A percentile compares a stretch with the other conserved stretches of the same genome.
These are phyloP conservation scores for Acanthamoeba sp. DNA, from an alignment of 208 protist genomes.

Conservation along the genomic window DNA sequence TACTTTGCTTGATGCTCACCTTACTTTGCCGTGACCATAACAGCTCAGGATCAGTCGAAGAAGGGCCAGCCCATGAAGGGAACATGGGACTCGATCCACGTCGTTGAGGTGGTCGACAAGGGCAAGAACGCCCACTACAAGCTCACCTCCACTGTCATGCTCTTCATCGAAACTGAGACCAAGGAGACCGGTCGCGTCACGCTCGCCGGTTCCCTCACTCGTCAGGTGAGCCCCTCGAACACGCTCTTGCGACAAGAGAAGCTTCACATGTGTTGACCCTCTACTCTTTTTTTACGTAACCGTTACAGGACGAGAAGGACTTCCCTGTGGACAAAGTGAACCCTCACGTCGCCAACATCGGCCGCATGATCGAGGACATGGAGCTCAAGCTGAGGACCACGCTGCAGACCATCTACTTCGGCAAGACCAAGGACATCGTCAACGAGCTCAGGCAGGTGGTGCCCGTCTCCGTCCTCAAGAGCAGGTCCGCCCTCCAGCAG, in stretches of 20 bases:
- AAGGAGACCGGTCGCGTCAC: constrained; percentile 83
- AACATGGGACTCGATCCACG: constrained; percentile 93
- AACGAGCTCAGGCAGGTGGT: constrained; percentile 83
- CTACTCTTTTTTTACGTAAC: neutral
- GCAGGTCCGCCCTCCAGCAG: constrained; percentile 71
- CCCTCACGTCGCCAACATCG: constrained; percentile 90
- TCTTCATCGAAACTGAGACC: constrained; percentile 88
- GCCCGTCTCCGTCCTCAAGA: constrained; percentile 49
- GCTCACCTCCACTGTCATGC: constrained; percentile 92
- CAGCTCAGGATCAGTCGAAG: constrained; percentile 88
- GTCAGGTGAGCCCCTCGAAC: constrained; percentile 80
- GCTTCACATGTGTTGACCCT: neutral
- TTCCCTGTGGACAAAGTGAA: constrained; percentile 79
- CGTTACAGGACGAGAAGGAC: constrained; percentile 82
- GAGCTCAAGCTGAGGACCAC: constrained; percentile 89
- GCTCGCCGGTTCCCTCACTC: constrained; percentile 88
- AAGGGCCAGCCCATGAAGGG: constrained; percentile 90
- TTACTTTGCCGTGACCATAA: neutral
- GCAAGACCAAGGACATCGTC: constrained; percentile 91
- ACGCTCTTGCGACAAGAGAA: too few relatives aligned
- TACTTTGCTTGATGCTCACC: constrained; percentile 24
- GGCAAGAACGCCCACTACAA: constrained; percentile 87
- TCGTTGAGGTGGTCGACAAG: constrained; percentile 89
- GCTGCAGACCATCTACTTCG: constrained; percentile 92
- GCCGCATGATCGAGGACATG: constrained; percentile 92